phyloP scores from a whole-genome alignment of 2,329 filamentous ascomycete species.

The Xylariales sp. region DNA sequence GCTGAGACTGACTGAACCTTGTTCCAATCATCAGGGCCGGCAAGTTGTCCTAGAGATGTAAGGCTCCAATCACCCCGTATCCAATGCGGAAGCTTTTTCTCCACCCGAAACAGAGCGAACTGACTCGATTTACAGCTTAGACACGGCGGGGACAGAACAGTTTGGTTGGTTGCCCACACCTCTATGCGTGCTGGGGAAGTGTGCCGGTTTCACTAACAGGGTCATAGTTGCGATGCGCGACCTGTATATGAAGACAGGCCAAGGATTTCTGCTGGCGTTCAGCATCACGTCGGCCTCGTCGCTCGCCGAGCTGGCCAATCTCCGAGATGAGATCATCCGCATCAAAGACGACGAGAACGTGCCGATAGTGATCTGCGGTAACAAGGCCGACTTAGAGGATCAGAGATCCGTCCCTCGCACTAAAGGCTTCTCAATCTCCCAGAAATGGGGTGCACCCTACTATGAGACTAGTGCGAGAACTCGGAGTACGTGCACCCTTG shows the following conservation, averaged over 20 bases:
- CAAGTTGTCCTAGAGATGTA: constrained; percentile 89
- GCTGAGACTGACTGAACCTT: constrained; percentile 20
- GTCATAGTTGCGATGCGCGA: constrained; percentile 62
- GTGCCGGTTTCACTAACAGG: constrained; percentile 16
- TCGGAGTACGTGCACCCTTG: constrained; percentile 48
- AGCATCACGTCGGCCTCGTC: constrained; percentile 84
- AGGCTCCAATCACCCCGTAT: no score
- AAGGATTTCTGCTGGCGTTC: constrained; percentile 88
- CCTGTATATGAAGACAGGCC: constrained; percentile 89
- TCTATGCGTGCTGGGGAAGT: constrained; percentile 7
- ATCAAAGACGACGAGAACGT: constrained; percentile 86
- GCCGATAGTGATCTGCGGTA: constrained; percentile 86
- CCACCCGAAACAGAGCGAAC: no score
- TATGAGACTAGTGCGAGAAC: constrained; percentile 85
- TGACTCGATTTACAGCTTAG: constrained; percentile 68
- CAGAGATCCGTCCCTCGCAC: constrained; percentile 74
- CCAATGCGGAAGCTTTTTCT: no score
- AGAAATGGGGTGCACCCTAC: constrained; percentile 84
- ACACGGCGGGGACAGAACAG: constrained; percentile 88
- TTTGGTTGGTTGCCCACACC: constrained; percentile 84
- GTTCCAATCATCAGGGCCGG: constrained; percentile 72
- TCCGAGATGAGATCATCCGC: constrained; percentile 84
- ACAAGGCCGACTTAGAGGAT: constrained; percentile 87
- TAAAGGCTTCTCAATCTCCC: constrained; percentile 78
- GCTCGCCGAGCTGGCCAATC: constrained; percentile 73